These are phyloP conservation scores for Lentinus brumalis DNA, from an alignment of 768 basidiomycete species.

Conservation along the genomic window DNA sequence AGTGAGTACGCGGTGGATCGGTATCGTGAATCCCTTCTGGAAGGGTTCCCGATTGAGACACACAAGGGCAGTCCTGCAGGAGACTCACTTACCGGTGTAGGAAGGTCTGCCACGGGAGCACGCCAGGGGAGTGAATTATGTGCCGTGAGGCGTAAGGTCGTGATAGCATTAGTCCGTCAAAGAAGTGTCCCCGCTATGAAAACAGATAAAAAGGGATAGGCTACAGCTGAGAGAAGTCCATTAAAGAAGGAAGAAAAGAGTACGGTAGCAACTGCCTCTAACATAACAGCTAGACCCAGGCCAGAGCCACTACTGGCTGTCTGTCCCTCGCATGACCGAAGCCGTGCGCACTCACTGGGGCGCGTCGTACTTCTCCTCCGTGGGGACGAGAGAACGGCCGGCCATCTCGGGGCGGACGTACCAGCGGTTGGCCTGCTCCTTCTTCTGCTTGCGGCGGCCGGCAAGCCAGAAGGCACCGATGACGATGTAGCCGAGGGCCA, in stretches of 20 bases:
- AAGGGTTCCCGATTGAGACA: no score
- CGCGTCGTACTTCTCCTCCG: conserved; percentile 18
- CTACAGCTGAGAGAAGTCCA: neutral
- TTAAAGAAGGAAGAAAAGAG: neutral
- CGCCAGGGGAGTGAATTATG: no score
- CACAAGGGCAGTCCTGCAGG: no score
- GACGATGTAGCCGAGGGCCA: conserved; percentile 25
- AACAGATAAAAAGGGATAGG: neutral
- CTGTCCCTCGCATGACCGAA: no score
- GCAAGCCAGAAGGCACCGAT: conserved; percentile 23
- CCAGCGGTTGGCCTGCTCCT: conserved; percentile 16
- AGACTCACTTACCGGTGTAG: no score
- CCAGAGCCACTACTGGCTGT: no score
- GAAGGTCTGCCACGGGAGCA: no score
- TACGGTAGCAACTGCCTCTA: neutral
- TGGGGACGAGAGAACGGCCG: conserved; percentile 22
- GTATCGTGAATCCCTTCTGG: no score
- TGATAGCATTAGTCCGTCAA: neutral
- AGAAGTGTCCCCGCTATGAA: neutral
- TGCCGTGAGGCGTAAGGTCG: neutral
- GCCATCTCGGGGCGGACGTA: conserved; percentile 24
- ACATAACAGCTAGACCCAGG: neutral
- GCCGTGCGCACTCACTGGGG: neutral
- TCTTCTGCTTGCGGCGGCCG: conserved; percentile 7
- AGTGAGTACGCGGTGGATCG: no score